Evolutionary conservation across 805 yeast genomes (phyloP), one percentile per base, ranked within the genome.

Genomic region (Barnettozyma wickerhamii): DNA sequence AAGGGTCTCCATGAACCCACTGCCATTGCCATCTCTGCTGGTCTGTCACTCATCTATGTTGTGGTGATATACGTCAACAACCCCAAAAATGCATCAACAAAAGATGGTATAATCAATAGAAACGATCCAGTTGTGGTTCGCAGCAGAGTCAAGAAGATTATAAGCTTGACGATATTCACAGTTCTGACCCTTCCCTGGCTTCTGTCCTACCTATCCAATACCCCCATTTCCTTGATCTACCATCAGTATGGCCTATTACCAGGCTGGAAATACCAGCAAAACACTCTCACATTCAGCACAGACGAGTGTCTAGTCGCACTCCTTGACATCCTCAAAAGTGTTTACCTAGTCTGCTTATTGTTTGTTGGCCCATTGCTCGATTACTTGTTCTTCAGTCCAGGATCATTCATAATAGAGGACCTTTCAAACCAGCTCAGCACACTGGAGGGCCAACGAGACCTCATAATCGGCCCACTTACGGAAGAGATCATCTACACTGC

Each of bases 401-500:
- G 40, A 42, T 1, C 10, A 19, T 5, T 36, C 36, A 14, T 37
- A 48, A 1, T 6, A 48, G 18, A 19, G 0, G 68, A 60, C 21
- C 42, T 63, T 14, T 6, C 5, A 2, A 44, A 49, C 2, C 55
- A 49, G 19, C 50, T 64, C 18, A 12, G 29, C 7, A 59, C 63
- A 7, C 43, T 74, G 4, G 57, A 60, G 19, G 77, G 79, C 1
- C 26, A 77, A 19, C 60, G 93, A 43, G 79, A 82, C 55, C 68
- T 76, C 35, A 41, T 84, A 0, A 64, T 82, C 30, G 95, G 89
- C 0, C 96, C 96, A 4, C 35, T 81, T 2, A 79, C 91, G 0
- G 96, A 87, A 56, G 96, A 87, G 55, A 47, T 85, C 21, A 72
- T 84, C 2, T 87, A 79, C 55, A 66, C 95, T 2, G 67, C 81